phyloP scores from a whole-genome alignment of 257 asterid genomes.

The Fraxinus cuspidata region DNA sequence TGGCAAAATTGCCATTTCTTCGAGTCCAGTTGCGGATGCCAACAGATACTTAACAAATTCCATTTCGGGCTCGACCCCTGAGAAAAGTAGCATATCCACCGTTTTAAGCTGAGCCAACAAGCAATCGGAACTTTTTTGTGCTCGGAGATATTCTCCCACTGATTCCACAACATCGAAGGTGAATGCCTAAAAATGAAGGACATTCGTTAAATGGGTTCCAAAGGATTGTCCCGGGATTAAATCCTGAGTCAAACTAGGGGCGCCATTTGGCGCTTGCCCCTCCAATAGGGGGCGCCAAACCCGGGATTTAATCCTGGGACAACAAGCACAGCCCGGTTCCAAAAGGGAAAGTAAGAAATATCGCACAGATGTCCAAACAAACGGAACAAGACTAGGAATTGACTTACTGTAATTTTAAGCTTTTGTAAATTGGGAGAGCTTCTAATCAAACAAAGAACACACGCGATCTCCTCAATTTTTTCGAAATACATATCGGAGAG shows the following conservation, averaged over 20 bases:
- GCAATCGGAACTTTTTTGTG: slow-evolving; percentile 39
- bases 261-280: no score
- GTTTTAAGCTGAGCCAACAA: slow-evolving; percentile 42
- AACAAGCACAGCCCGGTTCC: no score
- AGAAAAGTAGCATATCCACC: slow-evolving; percentile 47
- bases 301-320: no score
- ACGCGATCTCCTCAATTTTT: slow-evolving; percentile 45
- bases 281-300: no score
- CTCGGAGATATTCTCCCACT: slow-evolving; percentile 48
- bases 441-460: slow-evolving; percentile 59
- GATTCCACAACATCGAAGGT: slow-evolving; percentile 47
- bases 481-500: slow-evolving; percentile 51
- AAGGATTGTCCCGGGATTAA: no score
- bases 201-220: not conserved
- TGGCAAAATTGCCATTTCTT: slow-evolving; percentile 49
- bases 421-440: slow-evolving; percentile 54
- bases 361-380: not conserved
- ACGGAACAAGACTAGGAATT: not conserved
- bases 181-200: slow-evolving; percentile 37
- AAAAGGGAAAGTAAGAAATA: not conserved
- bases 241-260: no score
- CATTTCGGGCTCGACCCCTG: slow-evolving; percentile 61
- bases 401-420: slow-evolving; percentile 52
- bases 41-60: slow-evolving; percentile 54
- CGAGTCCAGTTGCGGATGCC: slow-evolving; percentile 52